phyloP scores from a whole-genome alignment of 2,329 filamentous ascomycete species.

The Tolypocladium endophyticum region DNA sequence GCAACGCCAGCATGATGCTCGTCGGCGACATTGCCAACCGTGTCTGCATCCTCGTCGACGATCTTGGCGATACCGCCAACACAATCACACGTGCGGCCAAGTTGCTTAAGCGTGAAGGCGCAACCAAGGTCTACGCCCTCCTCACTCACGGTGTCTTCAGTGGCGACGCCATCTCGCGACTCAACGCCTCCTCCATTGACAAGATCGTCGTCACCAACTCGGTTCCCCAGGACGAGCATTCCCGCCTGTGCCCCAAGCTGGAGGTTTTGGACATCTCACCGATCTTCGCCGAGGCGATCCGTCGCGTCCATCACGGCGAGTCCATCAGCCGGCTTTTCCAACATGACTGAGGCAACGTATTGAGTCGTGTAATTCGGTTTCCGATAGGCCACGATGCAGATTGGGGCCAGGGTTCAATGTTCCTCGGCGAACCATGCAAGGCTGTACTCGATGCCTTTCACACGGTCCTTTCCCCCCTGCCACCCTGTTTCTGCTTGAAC shows the following conservation, averaged over 20 bases:
- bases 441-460: not conserved
- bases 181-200: slow-evolving; percentile 87
- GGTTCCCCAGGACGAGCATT: slow-evolving; percentile 78
- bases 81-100: slow-evolving; percentile 95
- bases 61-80: slow-evolving; percentile 91
- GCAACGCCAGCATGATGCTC: slow-evolving; percentile 92
- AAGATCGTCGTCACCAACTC: slow-evolving; percentile 94
- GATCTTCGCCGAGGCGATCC: slow-evolving; percentile 90
- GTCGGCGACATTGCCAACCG: slow-evolving; percentile 76
- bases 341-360: slow-evolving; percentile 12
- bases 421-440: not conserved
- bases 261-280: slow-evolving; percentile 84
- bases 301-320: slow-evolving; percentile 93
- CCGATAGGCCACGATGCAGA: not conserved
- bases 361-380: not conserved
- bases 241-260: slow-evolving; percentile 70
- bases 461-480: not conserved
- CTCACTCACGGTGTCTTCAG: slow-evolving; percentile 93
- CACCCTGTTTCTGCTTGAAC: not conserved
- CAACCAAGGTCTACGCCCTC: slow-evolving; percentile 81
- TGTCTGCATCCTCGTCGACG: slow-evolving; percentile 84
- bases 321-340: slow-evolving; percentile 88
- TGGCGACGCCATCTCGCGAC: slow-evolving; percentile 85
- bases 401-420: not conserved
- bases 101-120: slow-evolving; percentile 90